These are phyloP conservation scores for Backusella tuberculispora DNA, from an alignment of 192 early-diverging fungal species.

Conservation along the genomic window DNA sequence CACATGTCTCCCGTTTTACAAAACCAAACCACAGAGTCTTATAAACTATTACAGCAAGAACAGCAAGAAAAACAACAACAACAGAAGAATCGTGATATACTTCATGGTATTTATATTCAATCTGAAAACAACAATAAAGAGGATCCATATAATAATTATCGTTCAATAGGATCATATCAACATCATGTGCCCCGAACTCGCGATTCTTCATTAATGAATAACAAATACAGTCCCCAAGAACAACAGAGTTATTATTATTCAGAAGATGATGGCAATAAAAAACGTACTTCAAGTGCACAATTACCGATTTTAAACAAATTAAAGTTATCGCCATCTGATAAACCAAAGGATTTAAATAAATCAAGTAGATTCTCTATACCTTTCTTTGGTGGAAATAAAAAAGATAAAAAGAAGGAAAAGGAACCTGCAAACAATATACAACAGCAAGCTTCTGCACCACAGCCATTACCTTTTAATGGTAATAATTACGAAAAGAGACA, in stretches of 20 bases:
- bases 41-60: no score
- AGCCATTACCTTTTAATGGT: neutral
- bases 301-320: neutral
- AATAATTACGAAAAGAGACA: neutral
- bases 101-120: conserved; percentile 12
- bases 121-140: neutral
- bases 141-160: neutral
- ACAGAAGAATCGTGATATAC: conserved; percentile 7
- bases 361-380: neutral
- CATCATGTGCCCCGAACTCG: neutral
- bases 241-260: neutral
- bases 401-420: conserved; percentile 21
- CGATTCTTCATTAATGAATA: neutral
- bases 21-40: neutral
- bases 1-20: neutral
- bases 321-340: neutral
- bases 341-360: neutral
- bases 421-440: neutral
- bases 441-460: neutral
- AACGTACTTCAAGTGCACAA: neutral
- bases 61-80: neutral
- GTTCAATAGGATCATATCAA: neutral
- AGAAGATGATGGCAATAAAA: conserved; percentile 1
- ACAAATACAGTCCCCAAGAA: neutral
- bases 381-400: conserved; percentile 19